Evolutionary conservation across 2,329 filamentous ascomycete genomes (phyloP).

Genomic region (Xylaria hypoxylon): DNA sequence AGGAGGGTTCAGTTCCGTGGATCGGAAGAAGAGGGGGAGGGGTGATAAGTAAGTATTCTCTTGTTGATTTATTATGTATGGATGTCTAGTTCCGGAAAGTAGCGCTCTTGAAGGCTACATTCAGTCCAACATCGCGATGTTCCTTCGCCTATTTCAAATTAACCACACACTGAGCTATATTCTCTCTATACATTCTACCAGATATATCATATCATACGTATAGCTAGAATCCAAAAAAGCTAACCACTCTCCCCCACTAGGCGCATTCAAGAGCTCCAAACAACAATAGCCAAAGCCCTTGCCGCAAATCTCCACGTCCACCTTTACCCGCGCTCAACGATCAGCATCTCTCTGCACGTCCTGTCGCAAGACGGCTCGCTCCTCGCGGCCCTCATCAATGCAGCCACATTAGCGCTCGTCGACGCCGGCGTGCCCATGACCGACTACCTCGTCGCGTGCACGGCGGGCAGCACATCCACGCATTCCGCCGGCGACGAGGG

Average conservation of each 20-base stretch:
- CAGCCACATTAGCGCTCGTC: constrained; percentile 88
- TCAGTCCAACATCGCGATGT: no score
- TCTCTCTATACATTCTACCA: constrained; percentile 3
- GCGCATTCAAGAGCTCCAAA: constrained; percentile 82
- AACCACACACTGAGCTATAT: no score
- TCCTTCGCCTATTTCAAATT: no score
- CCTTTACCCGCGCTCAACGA: constrained; percentile 88
- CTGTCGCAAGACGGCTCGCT: constrained; percentile 91
- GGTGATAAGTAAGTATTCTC: constrained; percentile 77
- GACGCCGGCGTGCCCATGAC: constrained; percentile 97
- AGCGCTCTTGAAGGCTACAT: no score
- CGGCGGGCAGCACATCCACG: constrained; percentile 81
- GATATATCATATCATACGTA: no score
- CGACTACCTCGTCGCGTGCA: constrained; percentile 89
- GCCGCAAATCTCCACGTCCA: constrained; percentile 83
- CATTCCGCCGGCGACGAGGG: constrained; percentile 73
- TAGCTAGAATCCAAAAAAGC: neutral
- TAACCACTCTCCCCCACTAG: constrained; percentile 57
- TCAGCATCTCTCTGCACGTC: constrained; percentile 85
- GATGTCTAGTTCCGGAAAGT: no score
- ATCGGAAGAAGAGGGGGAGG: constrained; percentile 80
- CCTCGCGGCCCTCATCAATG: constrained; percentile 90
- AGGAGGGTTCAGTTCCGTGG: constrained; percentile 88
- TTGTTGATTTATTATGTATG: neutral
- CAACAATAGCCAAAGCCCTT: constrained; percentile 82